Percentiles rank a stretch among this genome's conserved stretches.
Evolutionary conservation across 768 basidiomycete genomes (phyloP).

Genomic region (Gloeopeniophorella convolvens): DNA sequence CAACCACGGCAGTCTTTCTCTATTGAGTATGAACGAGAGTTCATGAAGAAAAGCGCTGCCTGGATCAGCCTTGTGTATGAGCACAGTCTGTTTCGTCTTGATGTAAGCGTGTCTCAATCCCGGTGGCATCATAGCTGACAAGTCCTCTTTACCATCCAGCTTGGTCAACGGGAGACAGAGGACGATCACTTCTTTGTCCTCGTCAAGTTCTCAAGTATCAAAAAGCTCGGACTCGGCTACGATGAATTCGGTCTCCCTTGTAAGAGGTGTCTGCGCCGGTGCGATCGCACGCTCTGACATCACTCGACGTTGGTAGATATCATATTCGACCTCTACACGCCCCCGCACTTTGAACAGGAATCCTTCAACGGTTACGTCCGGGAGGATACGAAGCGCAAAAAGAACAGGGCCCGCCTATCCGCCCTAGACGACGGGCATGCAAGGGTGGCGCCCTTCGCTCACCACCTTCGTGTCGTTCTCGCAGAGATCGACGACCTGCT

Average conservation of each 20-base stretch:
- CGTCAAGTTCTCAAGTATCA: slow-evolving; percentile 14
- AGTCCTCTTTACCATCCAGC: not conserved
- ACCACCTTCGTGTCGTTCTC: slow-evolving; percentile 60
- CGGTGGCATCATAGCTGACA: not conserved
- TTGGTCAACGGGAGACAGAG: slow-evolving; percentile 14
- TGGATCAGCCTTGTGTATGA: slow-evolving; percentile 61
- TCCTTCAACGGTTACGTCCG: slow-evolving; percentile 49
- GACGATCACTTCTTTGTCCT: slow-evolving; percentile 2
- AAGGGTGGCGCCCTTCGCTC: slow-evolving; percentile 60
- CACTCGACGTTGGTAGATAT: slow-evolving; percentile 2
- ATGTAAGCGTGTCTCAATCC: slow-evolving; percentile 33
- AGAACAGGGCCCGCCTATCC: slow-evolving; percentile 46
- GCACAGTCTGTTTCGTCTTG: slow-evolving; percentile 57
- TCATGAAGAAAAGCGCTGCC: slow-evolving; percentile 38
- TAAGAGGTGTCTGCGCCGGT: not conserved
- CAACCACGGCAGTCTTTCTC: slow-evolving; percentile 41
- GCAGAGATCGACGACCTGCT: slow-evolving; percentile 44
- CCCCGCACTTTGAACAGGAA: slow-evolving; percentile 57
- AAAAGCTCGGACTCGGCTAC: slow-evolving; percentile 15
- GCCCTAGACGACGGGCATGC: slow-evolving; percentile 53
- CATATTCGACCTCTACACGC: slow-evolving; percentile 27
- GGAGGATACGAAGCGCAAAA: slow-evolving; percentile 32
- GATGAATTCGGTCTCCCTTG: slow-evolving; percentile 9
- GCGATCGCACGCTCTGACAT: no score
- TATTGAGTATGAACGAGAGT: slow-evolving; percentile 59